Evolutionary conservation across 768 basidiomycete genomes (phyloP), one percentile per base, ranked within the genome.

Genomic region (Krasilnikovozyma curviuscula): DNA sequence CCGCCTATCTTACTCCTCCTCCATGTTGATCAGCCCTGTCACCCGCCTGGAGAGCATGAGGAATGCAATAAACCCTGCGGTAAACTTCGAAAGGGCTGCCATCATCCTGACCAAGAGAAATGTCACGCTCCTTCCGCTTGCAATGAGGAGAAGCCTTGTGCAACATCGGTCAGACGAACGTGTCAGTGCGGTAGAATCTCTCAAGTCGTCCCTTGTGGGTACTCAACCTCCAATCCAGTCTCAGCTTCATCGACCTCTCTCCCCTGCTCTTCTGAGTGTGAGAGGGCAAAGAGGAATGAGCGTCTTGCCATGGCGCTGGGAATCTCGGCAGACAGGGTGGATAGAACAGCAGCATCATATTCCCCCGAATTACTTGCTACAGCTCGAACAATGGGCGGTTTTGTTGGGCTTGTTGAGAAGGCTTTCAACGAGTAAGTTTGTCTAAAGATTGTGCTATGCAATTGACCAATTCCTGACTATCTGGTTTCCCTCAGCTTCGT

Each of bases 121-220:
- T 95, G 91, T 60, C 93, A 97, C 56, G 88, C 88, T 1, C 93
- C 93, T 0, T 71, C 84, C 0, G 66, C 74, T 9, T 97, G 93
- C 62, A 69, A 78, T 6, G 83, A 93, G 64, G 70, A 73, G 2
- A 73, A 79, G 9, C 77, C 86, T 2, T 98, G 91, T 58, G 71
- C 71, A 23, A 63, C 60, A 40, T 40, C 74, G 9, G 69, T 86
- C 45, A 74, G 70, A 2, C 68, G 89, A 33, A 69, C 72, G 0
- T 97, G 91, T 59, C 68, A 81, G 0, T 97, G 91, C 59, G 83
- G 84, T 0, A 73, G 86, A 44, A 72, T 89, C 40, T 75, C 74
- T 21, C 81, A 83, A 55, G 67, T 73, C 0, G 70, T 79, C 0
- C 68, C 71, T 0, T 97, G 93, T 62, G 83, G 83, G 0, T 73